Percentiles rank a stretch among this genome's conserved stretches.
Conservation (phyloP, 1,284 basidiomycete species). For the Cryptococcus sp. region DNA sequence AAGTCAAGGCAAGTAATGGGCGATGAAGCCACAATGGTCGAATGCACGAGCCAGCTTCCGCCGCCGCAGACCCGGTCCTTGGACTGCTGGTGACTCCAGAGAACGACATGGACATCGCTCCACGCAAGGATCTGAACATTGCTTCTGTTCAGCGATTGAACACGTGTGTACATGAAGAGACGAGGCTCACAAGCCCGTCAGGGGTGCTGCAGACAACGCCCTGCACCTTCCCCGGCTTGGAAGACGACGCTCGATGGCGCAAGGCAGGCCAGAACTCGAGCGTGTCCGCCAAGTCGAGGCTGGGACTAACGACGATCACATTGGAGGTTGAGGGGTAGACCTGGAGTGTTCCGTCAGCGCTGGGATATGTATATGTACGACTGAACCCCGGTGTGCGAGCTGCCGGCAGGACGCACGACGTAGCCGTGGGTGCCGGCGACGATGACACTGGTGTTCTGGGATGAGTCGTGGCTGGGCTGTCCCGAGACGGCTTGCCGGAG, state of each 20-base stretch:
- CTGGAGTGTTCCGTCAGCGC: conserved; percentile 20
- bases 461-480: conserved; percentile 19
- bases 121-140: conserved; percentile 48
- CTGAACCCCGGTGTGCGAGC: not conserved
- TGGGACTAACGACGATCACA: conserved; percentile 32
- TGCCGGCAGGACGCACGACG: conserved; percentile 17
- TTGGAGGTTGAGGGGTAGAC: conserved; percentile 39
- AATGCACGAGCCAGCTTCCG: conserved; percentile 33
- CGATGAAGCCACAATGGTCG: conserved; percentile 33
- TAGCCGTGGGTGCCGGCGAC: conserved; percentile 11
- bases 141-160: too few relatives aligned
- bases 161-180: too few relatives aligned
- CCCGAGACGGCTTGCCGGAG: conserved; percentile 44
- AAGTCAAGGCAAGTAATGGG: conserved; percentile 33
- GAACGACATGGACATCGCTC: conserved; percentile 37
- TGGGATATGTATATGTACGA: not conserved
- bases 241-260: conserved; percentile 34
- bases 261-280: conserved; percentile 44
- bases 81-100: conserved; percentile 28
- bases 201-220: conserved; percentile 28
- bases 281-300: conserved; percentile 34
- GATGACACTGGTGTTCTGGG: conserved; percentile 11
- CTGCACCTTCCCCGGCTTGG: conserved; percentile 22
- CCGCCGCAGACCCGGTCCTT: conserved; percentile 14
- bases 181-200: conserved; percentile 24